These are phyloP conservation scores for Chiua virens DNA, from an alignment of 768 basidiomycete genomes.

Conservation along the genomic window DNA sequence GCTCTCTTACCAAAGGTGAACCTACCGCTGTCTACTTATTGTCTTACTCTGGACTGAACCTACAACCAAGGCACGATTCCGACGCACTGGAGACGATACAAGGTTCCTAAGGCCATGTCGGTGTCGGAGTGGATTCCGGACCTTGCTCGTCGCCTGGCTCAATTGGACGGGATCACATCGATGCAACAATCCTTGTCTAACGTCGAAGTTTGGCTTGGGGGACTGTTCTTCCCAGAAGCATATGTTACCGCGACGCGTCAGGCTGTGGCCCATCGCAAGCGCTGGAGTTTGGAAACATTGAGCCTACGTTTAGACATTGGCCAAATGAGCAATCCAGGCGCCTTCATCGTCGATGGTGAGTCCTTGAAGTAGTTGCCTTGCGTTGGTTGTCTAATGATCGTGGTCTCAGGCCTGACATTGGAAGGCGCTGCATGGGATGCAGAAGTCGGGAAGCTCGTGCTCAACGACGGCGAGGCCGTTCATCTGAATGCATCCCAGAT, in stretches of 20 bases:
- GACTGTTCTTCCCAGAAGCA: constrained; percentile 94
- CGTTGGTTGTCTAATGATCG: constrained; percentile 4
- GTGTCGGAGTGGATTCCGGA: constrained; percentile 87
- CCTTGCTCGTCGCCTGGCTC: constrained; percentile 75
- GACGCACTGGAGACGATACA: constrained; percentile 85
- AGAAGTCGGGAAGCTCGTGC: constrained; percentile 57
- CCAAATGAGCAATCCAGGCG: constrained; percentile 69
- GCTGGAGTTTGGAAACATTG: constrained; percentile 91
- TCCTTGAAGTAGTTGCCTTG: constrained; percentile 1
- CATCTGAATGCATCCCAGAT: constrained; percentile 80
- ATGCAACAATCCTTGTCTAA: constrained; percentile 58
- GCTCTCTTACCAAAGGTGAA: constrained; percentile 83
- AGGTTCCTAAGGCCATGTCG: constrained; percentile 78
- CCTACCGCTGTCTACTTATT: not conserved
- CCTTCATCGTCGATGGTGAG: constrained; percentile 88
- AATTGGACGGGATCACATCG: constrained; percentile 67
- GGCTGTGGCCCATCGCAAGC: constrained; percentile 89
- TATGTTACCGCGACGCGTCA: constrained; percentile 96
- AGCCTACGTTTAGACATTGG: constrained; percentile 80
- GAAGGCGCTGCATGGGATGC: constrained; percentile 80
- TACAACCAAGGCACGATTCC: constrained; percentile 75
- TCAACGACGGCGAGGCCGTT: constrained; percentile 85
- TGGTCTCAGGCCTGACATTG: constrained; percentile 67
- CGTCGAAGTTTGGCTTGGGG: constrained; percentile 88
- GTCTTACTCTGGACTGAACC: constrained; percentile 1